Evolutionary conservation across 1,284 basidiomycete genomes (phyloP).

Genomic region (Trichosporon sp.): DNA sequence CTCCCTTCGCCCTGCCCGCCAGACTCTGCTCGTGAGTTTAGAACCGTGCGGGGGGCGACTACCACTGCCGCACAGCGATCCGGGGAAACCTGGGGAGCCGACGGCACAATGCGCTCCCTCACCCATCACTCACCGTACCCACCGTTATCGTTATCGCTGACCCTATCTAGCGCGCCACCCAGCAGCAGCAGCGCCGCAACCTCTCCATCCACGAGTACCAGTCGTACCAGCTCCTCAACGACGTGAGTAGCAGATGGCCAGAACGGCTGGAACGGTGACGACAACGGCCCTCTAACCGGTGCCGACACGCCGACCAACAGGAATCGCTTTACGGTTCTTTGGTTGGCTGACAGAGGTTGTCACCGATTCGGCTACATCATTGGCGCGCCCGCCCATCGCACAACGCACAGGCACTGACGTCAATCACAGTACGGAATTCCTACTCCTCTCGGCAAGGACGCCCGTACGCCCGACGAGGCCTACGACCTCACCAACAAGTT

Average conservation of each 20-base stretch:
- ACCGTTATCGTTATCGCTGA: constrained; percentile 5
- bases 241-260: constrained; percentile 54
- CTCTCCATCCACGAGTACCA: constrained; percentile 99
- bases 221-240: constrained; percentile 89
- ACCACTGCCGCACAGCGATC: background rate
- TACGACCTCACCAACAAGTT: constrained; percentile 83
- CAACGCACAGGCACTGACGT: constrained; percentile 4
- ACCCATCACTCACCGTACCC: background rate
- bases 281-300: no score
- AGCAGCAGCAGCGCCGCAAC: constrained; percentile 55
- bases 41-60: background rate
- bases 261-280: background rate
- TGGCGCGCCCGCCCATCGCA: background rate
- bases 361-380: constrained; percentile 1
- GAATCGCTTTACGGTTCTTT: no score
- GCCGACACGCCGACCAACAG: no score
- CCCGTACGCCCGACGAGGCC: constrained; percentile 84
- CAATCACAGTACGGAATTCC: constrained; percentile 78
- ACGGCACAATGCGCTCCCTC: background rate
- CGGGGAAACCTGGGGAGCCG: background rate
- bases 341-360: background rate
- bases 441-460: constrained; percentile 86
- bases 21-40: background rate
- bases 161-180: constrained; percentile 7
- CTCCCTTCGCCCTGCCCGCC: background rate